Evolutionary conservation across 2,329 filamentous ascomycete genomes (phyloP), one percentile per base, ranked within the genome.

Genomic region (Penicillium sp.): DNA sequence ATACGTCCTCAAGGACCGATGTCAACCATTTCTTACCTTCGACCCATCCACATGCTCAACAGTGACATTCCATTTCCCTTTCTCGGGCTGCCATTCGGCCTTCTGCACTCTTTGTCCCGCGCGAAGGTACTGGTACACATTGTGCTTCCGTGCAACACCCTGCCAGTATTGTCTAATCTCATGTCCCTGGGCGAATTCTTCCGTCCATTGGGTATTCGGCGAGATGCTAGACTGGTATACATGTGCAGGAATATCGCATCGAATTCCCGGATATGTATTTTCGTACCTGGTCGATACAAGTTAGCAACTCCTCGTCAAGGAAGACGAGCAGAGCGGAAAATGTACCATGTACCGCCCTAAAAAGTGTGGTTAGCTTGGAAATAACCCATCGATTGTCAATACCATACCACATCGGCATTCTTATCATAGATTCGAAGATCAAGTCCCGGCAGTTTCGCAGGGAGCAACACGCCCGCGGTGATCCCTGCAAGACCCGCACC

Each of bases 91-190:
- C 83, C 84, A 88, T 12, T 71, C 64, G 1, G 78, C 72, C 1
- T 69, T 73, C 3, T 77, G 68, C 1, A 87, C 78, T n/a, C 73
- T 72, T 22, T 78, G 79, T 8, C 74, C 68, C 9, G 82, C 72
- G 48, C 76, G 75, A 1, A 81, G 67, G 45, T 78, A 75, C 31
- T 77, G 70, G 61, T 85, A 82, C 2, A 87, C 77, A 47, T 81
- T 74, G 62, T 86, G 77, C 57, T 87, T 84, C 7, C 70, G 70
- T 0, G 83, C 82, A 3, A 85, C 65, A 0, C 65, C 65, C 57
- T 84, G 75, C 81, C 82, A 82, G 61, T 88, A 88, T 15, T 79
- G 74, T 6, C 75, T 69, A 51, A 88, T 88, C 63, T 88, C 85
- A 4, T 69, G 63, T 0, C 84, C 84, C 33, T 79, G 78, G 0